Base-by-base conservation (phyloP, 2,329 filamentous ascomycete species). In the Sordariomycetes sp. region DNA sequence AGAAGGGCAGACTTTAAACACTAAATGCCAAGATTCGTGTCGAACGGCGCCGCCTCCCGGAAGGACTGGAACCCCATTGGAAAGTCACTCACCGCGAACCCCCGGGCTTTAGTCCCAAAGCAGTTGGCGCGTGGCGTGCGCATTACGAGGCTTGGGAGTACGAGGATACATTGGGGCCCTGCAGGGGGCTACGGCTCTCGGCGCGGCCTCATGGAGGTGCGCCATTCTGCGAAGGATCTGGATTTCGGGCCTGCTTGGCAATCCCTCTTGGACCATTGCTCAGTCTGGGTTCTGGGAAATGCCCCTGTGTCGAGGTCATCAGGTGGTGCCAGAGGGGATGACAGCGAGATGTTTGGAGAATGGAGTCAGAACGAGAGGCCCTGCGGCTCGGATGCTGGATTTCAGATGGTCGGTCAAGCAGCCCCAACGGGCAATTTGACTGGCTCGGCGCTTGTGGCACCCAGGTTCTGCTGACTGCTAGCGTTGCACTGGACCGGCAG, bases 381-480 rank as follows among this genome's bases (percentile, higher is more conserved):
- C 16, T n/a, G 40, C 5, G n/a, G 40, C n/a, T 16, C 40, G 40
- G 40, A 46, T 12, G 51, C 25, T 25, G 24, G 20, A 53, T 53
- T 53, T 58, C 56, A 58, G 50, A 35, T 54, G 35, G 32, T 58
- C 56, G 28, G 35, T n/a, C 35, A 16, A 25, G n/a, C 11, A 7
- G 20, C 22, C 24, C 14, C 48, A 58, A 34, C 35, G n/a, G 18
- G 32, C 14, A 12, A 12, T 34, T 18, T 60, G n/a, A 58, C 58
- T 63, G 62, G 60, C 53, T 57, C 58, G 58, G 55, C 60, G 54
- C 59, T 62, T 64, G 58, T 60, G 60, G 60, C 61, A 64, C 61
- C 40, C 40, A 6, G 40, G 40, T n/a, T 32, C 5, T 46, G 40
- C 40, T 43, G 12, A 8, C 16, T 46, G 40, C 40, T 14, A 46